Base-by-base conservation (phyloP, 495 filamentous ascomycete species). In the Penicillium manginii region DNA sequence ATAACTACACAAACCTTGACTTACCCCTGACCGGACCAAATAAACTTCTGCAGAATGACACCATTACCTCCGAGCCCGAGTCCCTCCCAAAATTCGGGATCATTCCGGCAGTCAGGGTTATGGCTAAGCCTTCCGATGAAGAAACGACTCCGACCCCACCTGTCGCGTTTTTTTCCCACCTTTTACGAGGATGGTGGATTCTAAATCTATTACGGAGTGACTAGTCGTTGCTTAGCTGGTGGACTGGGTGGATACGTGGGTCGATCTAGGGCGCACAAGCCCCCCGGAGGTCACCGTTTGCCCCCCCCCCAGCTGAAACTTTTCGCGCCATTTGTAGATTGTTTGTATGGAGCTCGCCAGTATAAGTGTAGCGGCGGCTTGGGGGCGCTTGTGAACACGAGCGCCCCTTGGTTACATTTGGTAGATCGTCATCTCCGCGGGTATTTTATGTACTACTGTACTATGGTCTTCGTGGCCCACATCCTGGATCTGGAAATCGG, bases 401-500 rank as follows among this genome's bases (percentile, higher is more conserved):
- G 49, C 31, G 49, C 52, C 22, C 31, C 56, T 21, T 49, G 46
- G 50, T 49, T 49, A 23, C 35, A 14, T 40, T n/a, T 35, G 26
- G 62, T 45, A 54, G 62, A 61, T 57, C 58, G 11, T 64, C 50
- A 61, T 64, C 40, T 64, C 58, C 52, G 26, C 26, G 26, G 26
- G 26, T 29, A 29, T 29, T 8, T 26, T 29, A n/a, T n/a, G n/a
- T n/a, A n/a, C n/a, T n/a, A n/a, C n/a, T n/a, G n/a, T 29, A 29
- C 54, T 18, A 5, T 10, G 47, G 23, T 17, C n/a, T n/a, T n/a
- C 26, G 52, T 32, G 52, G 32, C 31, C 60, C 47, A 49, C 51
- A 29, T 58, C 15, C 40, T 31, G 7, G 37, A 54, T 17, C 4
- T 18, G 37, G 52, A 21, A 51, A 46, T 60, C 52, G 52, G 17